Conservation (phyloP, 2,329 filamentous ascomycete species). For the Cephalotrichum gorgonifer region DNA sequence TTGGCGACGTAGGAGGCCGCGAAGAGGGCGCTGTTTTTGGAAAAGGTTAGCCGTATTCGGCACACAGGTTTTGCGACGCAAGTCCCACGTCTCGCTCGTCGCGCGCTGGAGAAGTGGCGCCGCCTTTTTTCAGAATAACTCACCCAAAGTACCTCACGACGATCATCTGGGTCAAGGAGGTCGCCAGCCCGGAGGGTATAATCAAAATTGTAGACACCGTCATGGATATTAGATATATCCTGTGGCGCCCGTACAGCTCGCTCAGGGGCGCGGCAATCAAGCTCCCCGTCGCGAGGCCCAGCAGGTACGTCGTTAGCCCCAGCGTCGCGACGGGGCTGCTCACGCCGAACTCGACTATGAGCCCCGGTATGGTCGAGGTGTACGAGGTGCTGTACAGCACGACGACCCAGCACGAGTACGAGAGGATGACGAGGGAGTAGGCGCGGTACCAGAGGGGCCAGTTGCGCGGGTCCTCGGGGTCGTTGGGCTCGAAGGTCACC, state of each 20-base stretch:
- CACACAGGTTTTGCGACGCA: too few species aligned
- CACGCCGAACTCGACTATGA: constrained; percentile 56
- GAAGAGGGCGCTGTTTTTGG: constrained; percentile 42
- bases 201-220: constrained; percentile 56
- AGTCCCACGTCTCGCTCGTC: too few species aligned
- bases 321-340: constrained; percentile 54
- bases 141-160: constrained; percentile 63
- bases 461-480: constrained; percentile 55
- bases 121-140: too few species aligned
- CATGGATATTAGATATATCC: constrained; percentile 61
- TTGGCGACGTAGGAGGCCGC: constrained; percentile 77
- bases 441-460: constrained; percentile 46
- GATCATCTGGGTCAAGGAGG: constrained; percentile 58
- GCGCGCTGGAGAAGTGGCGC: too few species aligned
- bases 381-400: constrained; percentile 73
- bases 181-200: constrained; percentile 60
- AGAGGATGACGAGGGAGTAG: constrained; percentile 33
- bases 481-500: constrained; percentile 57
- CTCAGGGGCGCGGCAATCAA: constrained; percentile 65
- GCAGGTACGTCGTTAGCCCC: constrained; percentile 68
- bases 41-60: not conserved
- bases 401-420: constrained; percentile 35
- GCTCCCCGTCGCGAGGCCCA: constrained; percentile 63
- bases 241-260: constrained; percentile 57
- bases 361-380: constrained; percentile 58